phyloP scores from a whole-genome alignment of 306 rosid genomes.

The Cucurbita argyrosperma region DNA sequence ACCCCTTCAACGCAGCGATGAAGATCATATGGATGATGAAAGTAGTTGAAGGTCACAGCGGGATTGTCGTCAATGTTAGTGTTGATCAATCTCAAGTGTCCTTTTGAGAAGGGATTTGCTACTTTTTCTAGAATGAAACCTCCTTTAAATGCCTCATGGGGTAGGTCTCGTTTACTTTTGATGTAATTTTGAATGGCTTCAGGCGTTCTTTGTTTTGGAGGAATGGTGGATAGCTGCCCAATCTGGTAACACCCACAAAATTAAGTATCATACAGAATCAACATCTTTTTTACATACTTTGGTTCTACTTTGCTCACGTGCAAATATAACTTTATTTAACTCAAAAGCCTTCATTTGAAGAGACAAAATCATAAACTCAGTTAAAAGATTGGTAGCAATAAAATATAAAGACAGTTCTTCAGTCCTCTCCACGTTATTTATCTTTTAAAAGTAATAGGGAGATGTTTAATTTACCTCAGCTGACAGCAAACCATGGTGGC shows the following conservation, averaged over 20 bases:
- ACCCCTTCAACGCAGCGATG: constrained; percentile 73
- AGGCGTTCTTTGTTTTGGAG: constrained; percentile 75
- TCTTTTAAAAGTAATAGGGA: not conserved
- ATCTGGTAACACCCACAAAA: constrained; percentile 31
- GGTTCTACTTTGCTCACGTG: not conserved
- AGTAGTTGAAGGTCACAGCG: constrained; percentile 76
- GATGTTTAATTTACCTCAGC: constrained; percentile 56
- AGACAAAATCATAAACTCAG: not conserved
- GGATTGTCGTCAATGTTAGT: constrained; percentile 73
- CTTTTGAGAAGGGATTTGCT: constrained; percentile 51
- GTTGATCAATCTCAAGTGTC: constrained; percentile 44
- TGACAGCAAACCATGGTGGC: constrained; percentile 88
- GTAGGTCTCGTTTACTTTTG: constrained; percentile 43
- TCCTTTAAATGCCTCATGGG: constrained; percentile 74
- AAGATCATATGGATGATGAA: constrained; percentile 66
- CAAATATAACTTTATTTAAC: not conserved
- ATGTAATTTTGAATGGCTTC: constrained; percentile 50
- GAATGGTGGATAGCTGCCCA: constrained; percentile 87
- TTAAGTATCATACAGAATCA: not conserved
- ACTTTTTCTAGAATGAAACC: constrained; percentile 81
- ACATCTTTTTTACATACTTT: not conserved
- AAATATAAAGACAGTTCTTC: not conserved
- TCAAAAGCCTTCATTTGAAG: not conserved
- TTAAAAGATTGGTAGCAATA: not conserved
- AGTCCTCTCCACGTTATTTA: not conserved